phyloP scores from a whole-genome alignment of 495 filamentous ascomycete species.

The Corynascus novoguineensis region DNA sequence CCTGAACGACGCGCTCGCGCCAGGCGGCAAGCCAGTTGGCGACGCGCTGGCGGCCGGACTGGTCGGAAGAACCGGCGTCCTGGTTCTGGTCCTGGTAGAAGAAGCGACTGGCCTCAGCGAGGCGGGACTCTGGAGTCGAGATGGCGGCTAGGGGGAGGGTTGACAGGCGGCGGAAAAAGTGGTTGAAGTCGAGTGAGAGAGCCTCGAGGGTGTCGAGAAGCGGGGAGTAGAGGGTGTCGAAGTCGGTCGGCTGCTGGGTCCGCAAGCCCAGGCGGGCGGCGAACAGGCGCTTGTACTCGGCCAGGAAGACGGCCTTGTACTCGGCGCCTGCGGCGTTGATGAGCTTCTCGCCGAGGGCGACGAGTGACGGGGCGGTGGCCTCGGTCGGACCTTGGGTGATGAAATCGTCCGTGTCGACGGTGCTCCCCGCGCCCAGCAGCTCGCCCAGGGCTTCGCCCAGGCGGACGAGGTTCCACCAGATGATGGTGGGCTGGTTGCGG shows the following conservation, averaged over 20 bases:
- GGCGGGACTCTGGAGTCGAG: slow-evolving; percentile 53
- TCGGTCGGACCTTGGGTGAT: slow-evolving; percentile 64
- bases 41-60: slow-evolving; percentile 54
- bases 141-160: slow-evolving; percentile 52
- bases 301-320: slow-evolving; percentile 77
- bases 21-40: slow-evolving; percentile 72
- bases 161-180: slow-evolving; percentile 77
- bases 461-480: slow-evolving; percentile 98
- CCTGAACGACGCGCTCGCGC: slow-evolving; percentile 59
- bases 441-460: slow-evolving; percentile 89
- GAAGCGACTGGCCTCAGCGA: slow-evolving; percentile 46
- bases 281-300: slow-evolving; percentile 84
- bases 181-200: slow-evolving; percentile 81
- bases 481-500: slow-evolving; percentile 87
- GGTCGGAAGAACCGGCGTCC: slow-evolving; percentile 20
- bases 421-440: slow-evolving; percentile 65
- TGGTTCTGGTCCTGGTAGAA: slow-evolving; percentile 54
- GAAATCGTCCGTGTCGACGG: slow-evolving; percentile 65
- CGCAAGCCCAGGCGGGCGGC: slow-evolving; percentile 67
- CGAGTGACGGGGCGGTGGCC: slow-evolving; percentile 52
- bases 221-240: slow-evolving; percentile 68
- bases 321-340: slow-evolving; percentile 75
- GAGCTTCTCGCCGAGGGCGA: slow-evolving; percentile 73
- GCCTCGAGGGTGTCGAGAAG: slow-evolving; percentile 76
- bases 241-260: slow-evolving; percentile 60